Evolutionary conservation across 169 alveolate species (phyloP), one percentile per base, ranked within the genome.

Genomic region (Babesia sp.): DNA sequence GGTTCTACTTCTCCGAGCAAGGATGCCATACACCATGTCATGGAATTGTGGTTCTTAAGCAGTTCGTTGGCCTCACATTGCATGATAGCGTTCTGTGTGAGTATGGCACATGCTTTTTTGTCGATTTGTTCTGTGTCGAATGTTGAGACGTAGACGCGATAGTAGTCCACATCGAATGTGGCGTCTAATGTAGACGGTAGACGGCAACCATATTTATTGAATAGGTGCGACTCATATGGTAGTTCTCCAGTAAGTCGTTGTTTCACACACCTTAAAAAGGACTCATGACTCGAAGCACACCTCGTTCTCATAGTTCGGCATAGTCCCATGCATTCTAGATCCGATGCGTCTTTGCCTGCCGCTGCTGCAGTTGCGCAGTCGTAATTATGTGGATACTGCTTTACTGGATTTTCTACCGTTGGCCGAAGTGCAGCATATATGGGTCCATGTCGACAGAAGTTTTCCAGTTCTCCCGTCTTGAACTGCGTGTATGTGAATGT

Each of bases 361-460:
- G 54, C 22, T 39, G 16, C 61, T 7, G 45, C 86, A 12, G 60
- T 50, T 5, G 26, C 57, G 54, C 86, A 77, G 37, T 64, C 61
- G 37, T 66, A 77, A 9, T 66, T 51, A 29, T 44, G 57, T 3
- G 22, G 75, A 33, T 29, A 64, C 54, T 45, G 64, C 46, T n/a
- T 2, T 11, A 33, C 74, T 5, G 63, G 39, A 11, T n/a, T 12
- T 20, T 18, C n/a, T 12, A 29, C 36, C 48, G 0, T n/a, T 20
- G 50, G 28, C 12, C 33, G 12, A 16, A 9, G 14, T 7, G 4
- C 33, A 14, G 84, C 71, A 39, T 46, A 54, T 3, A 74, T 44
- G 9, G 84, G 77, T 0, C 84, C 84, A 37, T 41, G 57, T 22
- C 42, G 66, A 57, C 84, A 74, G 56, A 26, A 74, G 29, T 63